These are phyloP conservation scores for Pleurotus tuoliensis DNA, from an alignment of 768 basidiomycete species.

Conservation along the genomic window DNA sequence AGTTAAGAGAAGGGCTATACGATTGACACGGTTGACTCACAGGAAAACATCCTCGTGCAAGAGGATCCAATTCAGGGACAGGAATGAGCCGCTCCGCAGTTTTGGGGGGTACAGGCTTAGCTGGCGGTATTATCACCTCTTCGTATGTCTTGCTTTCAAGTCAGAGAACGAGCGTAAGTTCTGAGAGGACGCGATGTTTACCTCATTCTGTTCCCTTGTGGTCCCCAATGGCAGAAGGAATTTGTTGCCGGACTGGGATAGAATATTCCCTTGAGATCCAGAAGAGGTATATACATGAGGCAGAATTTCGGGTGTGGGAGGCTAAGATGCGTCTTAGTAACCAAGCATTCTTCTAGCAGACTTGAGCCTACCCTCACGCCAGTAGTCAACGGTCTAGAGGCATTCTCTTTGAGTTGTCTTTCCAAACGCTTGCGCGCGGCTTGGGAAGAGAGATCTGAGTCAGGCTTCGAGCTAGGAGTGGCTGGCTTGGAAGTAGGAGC, in stretches of 20 bases:
- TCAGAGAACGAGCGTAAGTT: not conserved
- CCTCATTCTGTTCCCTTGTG: slow-evolving; percentile 60
- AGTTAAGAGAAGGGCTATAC: not conserved
- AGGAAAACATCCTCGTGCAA: slow-evolving; percentile 81
- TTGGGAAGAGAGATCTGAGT: slow-evolving; percentile 29
- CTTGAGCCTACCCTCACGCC: slow-evolving; percentile 43
- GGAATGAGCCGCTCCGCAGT: slow-evolving; percentile 65
- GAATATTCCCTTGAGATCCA: slow-evolving; percentile 54
- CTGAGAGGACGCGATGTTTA: slow-evolving; percentile 23
- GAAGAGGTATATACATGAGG: slow-evolving; percentile 89
- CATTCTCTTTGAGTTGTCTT: slow-evolving; percentile 53
- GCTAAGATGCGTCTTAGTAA: slow-evolving; percentile 26
- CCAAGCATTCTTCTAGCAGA: not conserved
- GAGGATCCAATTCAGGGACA: slow-evolving; percentile 68
- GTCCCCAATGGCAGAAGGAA: slow-evolving; percentile 86
- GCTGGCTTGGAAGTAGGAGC: not conserved
- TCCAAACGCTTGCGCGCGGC: slow-evolving; percentile 63
- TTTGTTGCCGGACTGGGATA: slow-evolving; percentile 72
- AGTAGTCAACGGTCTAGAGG: slow-evolving; percentile 62
- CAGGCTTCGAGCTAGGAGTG: not conserved
- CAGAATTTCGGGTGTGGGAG: slow-evolving; percentile 54
- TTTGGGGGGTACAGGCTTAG: slow-evolving; percentile 71
- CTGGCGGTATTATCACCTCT: slow-evolving; percentile 87
- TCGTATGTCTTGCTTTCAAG: slow-evolving; percentile 63
- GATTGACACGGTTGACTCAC: slow-evolving; percentile 35